Conservation (phyloP, 164 flowering plant species). For the Platanus orientalis region DNA sequence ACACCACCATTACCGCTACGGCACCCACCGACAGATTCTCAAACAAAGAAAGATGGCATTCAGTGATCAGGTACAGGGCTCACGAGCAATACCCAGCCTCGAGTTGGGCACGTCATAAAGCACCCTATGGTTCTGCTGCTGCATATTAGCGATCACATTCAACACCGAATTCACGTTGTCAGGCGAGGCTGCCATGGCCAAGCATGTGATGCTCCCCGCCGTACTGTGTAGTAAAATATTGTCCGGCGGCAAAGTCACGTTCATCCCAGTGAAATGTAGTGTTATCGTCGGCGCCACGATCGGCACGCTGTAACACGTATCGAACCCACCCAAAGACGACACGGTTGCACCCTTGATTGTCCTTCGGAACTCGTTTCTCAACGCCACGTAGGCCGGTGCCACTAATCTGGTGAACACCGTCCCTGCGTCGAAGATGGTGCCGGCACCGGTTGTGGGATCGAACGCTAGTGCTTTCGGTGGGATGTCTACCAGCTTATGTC, state of each 20-base stretch:
- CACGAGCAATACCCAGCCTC: conserved; percentile 80
- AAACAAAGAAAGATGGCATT: background rate
- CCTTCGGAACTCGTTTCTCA: conserved; percentile 53
- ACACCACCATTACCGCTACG: background rate
- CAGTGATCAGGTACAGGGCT: conserved; percentile 52
- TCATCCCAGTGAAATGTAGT: conserved; percentile 64
- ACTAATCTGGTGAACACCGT: conserved; percentile 51
- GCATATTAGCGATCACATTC: conserved; percentile 91
- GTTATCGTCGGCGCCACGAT: conserved; percentile 53
- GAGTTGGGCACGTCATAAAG: conserved; percentile 71
- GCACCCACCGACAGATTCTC: background rate
- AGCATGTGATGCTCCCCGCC: conserved; percentile 47
- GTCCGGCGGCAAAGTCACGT: conserved; percentile 59
- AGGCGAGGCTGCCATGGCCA: conserved; percentile 84
- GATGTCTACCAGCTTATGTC: conserved; percentile 48
- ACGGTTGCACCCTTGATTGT: conserved; percentile 35
- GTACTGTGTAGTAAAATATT: conserved; percentile 69
- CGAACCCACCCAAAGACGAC: conserved; percentile 73
- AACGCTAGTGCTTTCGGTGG: conserved; percentile 62
- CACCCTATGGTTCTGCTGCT: conserved; percentile 87
- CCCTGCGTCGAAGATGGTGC: conserved; percentile 87
- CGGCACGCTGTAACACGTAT: conserved; percentile 64
- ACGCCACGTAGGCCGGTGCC: conserved; percentile 54
- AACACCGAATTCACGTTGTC: conserved; percentile 72
- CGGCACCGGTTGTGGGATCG: conserved; percentile 79